These are phyloP conservation scores for Fraxinus xanthoxyloides DNA, from an alignment of 305 asterid genomes.

Conservation along the genomic window DNA sequence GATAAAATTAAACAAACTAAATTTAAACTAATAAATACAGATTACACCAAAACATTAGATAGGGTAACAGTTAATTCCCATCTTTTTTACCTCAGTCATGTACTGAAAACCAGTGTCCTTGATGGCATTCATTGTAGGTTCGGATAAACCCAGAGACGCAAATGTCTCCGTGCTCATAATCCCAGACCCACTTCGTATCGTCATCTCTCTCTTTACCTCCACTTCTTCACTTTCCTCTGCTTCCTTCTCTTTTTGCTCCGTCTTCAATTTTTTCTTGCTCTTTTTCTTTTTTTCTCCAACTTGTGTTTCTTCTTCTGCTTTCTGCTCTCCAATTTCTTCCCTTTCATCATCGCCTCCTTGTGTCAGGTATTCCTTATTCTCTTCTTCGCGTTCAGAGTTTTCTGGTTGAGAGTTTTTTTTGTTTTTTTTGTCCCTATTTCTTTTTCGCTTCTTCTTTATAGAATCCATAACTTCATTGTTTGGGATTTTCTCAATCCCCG, in stretches of 20 bases:
- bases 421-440: neutral
- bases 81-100: constrained; percentile 78
- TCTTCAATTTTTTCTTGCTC: constrained; percentile 14
- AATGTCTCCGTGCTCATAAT: constrained; percentile 81
- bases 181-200: constrained; percentile 48
- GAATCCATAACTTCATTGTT: neutral
- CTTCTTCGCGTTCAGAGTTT: constrained; percentile 18
- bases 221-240: constrained; percentile 19
- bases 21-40: too few species aligned
- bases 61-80: neutral
- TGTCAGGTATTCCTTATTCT: neutral
- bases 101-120: constrained; percentile 64
- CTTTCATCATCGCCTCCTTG: neutral
- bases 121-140: constrained; percentile 64
- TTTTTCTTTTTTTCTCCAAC: constrained; percentile 3
- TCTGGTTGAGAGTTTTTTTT: neutral
- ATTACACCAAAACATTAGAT: neutral
- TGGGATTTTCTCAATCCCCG: neutral
- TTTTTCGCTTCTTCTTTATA: neutral
- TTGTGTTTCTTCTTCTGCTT: neutral
- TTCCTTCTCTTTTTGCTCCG: constrained; percentile 2
- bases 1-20: too few species aligned
- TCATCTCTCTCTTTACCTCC: constrained; percentile 34
- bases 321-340: constrained; percentile 9
- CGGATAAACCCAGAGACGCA: constrained; percentile 49